Evolutionary conservation across 2,329 filamentous ascomycete species (phyloP), one percentile per base, ranked within the genome.

Genomic region (Colletotrichum navitas): DNA sequence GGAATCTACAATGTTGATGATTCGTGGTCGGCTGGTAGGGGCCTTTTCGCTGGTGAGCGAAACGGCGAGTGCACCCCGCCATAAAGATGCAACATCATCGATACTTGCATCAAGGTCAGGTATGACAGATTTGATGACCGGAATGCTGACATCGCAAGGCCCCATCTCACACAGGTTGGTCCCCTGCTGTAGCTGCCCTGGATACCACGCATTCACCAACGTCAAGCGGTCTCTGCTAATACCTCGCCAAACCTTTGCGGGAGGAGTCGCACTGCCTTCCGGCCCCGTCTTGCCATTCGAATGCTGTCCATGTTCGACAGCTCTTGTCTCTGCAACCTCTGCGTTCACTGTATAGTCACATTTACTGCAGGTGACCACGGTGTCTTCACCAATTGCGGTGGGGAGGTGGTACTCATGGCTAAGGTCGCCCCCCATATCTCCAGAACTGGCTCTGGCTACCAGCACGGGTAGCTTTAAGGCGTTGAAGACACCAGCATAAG

Each of bases 321-420:
- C 18, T 16, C 77, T 77, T n/a, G 82, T 75, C 18, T 80, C 79
- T 16, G 92, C 92, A n/a, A 97, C 86, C 79, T 99, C 96, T 74
- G 97, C 93, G 74, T 98, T 99, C 69, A 92, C 92, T 0, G 92
- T 88, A 78, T 95, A 94, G 43, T 88, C 85, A 79, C 96, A 99
- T 14, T 81, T 83, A 29, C 83, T 83, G 80, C 96, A 99, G 73
- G 86, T 91, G 73, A 97, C 89, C 47, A 99, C 87, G 1, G 89
- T 91, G 77, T 99, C 96, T 79, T 98, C 96, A 10, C 96, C 96
- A 61, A 92, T 91, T 0, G 88, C 79, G 39, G 91, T 94, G 1
- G 92, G 88, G 62, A 97, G 91, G 79, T 98, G 96, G 79, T 97
- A 99, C 78, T 99, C 96, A 79, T 99, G 96, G 80, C 95, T 98